Conservation (phyloP, 2,329 filamentous ascomycete species). For the Sclerotinia subarctica region DNA sequence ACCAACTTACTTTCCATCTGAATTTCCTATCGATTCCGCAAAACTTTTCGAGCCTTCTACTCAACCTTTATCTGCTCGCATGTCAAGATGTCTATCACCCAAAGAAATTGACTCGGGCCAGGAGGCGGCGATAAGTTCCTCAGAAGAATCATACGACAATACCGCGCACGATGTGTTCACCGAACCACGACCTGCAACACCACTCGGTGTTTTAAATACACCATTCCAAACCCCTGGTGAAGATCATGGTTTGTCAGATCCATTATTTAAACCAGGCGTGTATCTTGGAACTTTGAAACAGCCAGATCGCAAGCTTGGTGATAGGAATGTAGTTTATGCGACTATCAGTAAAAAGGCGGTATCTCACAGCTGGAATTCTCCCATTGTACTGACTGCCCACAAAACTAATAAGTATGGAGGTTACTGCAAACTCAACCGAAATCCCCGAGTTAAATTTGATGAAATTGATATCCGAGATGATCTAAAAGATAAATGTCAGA, state of each 20-base stretch:
- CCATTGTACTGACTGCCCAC: conserved; percentile 6
- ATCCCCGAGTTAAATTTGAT: neutral
- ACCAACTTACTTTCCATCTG: conserved; percentile 5
- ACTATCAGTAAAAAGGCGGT: neutral
- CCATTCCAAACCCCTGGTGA: neutral
- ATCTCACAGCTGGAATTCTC: neutral
- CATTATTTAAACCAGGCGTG: conserved; percentile 6
- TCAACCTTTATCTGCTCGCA: neutral
- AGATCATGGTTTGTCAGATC: conserved; percentile 4
- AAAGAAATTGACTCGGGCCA: neutral
- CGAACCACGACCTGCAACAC: conserved; percentile 1
- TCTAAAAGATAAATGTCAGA: conserved; percentile 6
- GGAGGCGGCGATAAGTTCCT: neutral
- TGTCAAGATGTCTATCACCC: neutral
- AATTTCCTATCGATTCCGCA: neutral
- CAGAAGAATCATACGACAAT: neutral
- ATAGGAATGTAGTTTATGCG: conserved; percentile 9
- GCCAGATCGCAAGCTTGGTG: neutral
- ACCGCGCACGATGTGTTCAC: conserved; percentile 2
- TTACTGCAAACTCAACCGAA: conserved; percentile 9
- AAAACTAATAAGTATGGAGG: conserved; percentile 13
- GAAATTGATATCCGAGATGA: conserved; percentile 4
- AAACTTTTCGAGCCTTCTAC: conserved; percentile 11
- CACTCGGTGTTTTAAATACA: conserved; percentile 4
- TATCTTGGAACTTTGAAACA: conserved; percentile 10